Percentiles rank a stretch among this genome's conserved stretches.
phyloP scores from a whole-genome alignment of 2,329 filamentous ascomycete species.

The Aspergillus alliaceus region DNA sequence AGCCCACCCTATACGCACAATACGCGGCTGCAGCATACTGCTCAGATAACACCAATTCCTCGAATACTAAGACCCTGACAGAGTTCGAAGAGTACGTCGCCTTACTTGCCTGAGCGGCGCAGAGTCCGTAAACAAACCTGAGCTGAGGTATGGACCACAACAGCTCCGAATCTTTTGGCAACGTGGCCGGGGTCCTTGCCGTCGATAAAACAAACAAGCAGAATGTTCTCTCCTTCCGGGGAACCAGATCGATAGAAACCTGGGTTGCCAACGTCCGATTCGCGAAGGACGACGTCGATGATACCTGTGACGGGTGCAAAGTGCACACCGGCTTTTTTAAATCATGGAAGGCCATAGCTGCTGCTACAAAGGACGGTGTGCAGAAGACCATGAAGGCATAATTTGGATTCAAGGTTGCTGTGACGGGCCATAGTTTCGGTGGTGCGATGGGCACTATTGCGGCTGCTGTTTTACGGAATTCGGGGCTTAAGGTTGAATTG shows the following conservation, averaged over 20 bases:
- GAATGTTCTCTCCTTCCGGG: conserved; percentile 39
- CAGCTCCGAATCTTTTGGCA: conserved; percentile 30
- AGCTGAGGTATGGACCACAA: no score
- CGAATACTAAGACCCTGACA: conserved; percentile 45
- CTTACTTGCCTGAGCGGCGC: no score
- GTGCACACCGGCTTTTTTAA: conserved; percentile 50
- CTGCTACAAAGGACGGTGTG: conserved; percentile 40
- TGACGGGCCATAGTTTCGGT: conserved; percentile 54
- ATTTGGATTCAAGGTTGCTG: conserved; percentile 44
- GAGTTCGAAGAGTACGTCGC: conserved; percentile 51
- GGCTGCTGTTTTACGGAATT: conserved; percentile 45
- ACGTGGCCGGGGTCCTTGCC: conserved; percentile 50
- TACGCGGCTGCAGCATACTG: conserved; percentile 58
- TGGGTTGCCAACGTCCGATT: conserved; percentile 37
- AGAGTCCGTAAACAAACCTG: no score
- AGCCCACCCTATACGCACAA: conserved; percentile 50
- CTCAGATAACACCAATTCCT: conserved; percentile 47
- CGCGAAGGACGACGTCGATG: conserved; percentile 26
- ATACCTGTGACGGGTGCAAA: conserved; percentile 46
- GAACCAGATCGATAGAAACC: conserved; percentile 29
- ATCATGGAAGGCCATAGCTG: conserved; percentile 43
- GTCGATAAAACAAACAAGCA: conserved; percentile 45
- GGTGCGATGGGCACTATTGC: conserved; percentile 52
- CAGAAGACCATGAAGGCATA: conserved; percentile 27
- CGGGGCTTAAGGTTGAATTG: conserved; percentile 42